A percentile compares a stretch with the other conserved stretches of the same genome.
phyloP scores from a whole-genome alignment of 192 early-diverging fungal genomes.

The Neocallimastix lanati region DNA sequence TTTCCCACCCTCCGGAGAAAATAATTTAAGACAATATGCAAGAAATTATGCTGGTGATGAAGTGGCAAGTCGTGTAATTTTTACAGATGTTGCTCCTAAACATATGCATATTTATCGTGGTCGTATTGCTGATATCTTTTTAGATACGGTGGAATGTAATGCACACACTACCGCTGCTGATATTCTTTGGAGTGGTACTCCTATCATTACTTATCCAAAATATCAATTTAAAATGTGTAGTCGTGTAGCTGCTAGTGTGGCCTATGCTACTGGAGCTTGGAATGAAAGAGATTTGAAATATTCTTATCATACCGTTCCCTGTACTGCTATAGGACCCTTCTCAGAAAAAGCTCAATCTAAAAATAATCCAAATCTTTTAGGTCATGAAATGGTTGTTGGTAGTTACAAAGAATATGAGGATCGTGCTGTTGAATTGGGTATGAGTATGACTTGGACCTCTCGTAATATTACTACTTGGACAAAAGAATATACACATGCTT shows the following conservation, averaged over 20 bases:
- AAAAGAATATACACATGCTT: not conserved
- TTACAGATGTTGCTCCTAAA: slow-evolving; percentile 54
- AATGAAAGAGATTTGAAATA: slow-evolving; percentile 13
- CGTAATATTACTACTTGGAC: not conserved
- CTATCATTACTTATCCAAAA: slow-evolving; percentile 73
- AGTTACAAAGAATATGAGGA: slow-evolving; percentile 27
- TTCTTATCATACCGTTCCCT: not conserved
- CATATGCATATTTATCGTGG: slow-evolving; percentile 82
- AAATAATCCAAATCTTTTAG: slow-evolving; percentile 10
- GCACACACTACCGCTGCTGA: slow-evolving; percentile 91
- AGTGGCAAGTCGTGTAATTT: slow-evolving; percentile 62
- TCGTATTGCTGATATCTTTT: slow-evolving; percentile 73
- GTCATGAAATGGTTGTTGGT: slow-evolving; percentile 24
- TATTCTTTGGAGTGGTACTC: slow-evolving; percentile 86
- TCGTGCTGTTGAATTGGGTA: slow-evolving; percentile 14
- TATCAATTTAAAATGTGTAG: slow-evolving; percentile 81
- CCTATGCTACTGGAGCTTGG: slow-evolving; percentile 51
- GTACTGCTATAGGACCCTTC: not conserved
- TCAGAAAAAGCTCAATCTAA: not conserved
- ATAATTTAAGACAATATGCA: slow-evolving; percentile 51
- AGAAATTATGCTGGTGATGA: slow-evolving; percentile 50
- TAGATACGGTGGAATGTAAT: slow-evolving; percentile 93
- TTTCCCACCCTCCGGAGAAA: slow-evolving; percentile 74
- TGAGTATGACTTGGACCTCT: slow-evolving; percentile 11
- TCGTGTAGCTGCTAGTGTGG: slow-evolving; percentile 73